phyloP scores from a whole-genome alignment of 106 monocot genomes.

The Posidonia australis region DNA sequence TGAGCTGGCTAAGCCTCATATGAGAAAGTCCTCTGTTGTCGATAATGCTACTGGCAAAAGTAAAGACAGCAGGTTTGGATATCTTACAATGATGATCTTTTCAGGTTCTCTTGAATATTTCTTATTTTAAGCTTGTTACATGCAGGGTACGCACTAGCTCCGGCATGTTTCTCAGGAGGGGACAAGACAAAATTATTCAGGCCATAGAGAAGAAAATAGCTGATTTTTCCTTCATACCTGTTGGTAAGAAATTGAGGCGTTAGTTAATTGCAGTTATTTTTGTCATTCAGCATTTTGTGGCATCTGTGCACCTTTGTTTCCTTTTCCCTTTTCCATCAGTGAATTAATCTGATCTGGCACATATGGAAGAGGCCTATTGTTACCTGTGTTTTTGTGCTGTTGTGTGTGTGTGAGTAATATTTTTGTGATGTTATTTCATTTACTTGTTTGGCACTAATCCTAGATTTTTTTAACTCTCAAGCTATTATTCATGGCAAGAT shows the following conservation, averaged over 20 bases:
- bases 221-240: conserved; percentile 16
- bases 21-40: conserved; percentile 14
- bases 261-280: too few relatives aligned
- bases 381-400: too few relatives aligned
- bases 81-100: not conserved
- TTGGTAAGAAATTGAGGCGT: conserved; percentile 1
- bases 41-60: conserved; percentile 13
- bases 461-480: too few relatives aligned
- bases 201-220: conserved; percentile 16
- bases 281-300: too few relatives aligned
- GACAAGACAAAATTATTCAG: conserved; percentile 14
- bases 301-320: too few relatives aligned
- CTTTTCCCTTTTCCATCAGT: too few relatives aligned
- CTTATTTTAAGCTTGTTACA: not conserved
- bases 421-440: too few relatives aligned
- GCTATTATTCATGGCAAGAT: too few relatives aligned
- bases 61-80: conserved; percentile 14
- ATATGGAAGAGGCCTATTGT: too few relatives aligned
- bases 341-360: too few relatives aligned
- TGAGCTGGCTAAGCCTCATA: conserved; percentile 15
- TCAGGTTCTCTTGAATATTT: not conserved
- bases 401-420: too few relatives aligned
- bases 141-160: conserved; percentile 19
- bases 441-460: too few relatives aligned
- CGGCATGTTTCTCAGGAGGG: conserved; percentile 14